phyloP scores from a whole-genome alignment of 768 basidiomycete genomes.

The Tricholoma matsutake region DNA sequence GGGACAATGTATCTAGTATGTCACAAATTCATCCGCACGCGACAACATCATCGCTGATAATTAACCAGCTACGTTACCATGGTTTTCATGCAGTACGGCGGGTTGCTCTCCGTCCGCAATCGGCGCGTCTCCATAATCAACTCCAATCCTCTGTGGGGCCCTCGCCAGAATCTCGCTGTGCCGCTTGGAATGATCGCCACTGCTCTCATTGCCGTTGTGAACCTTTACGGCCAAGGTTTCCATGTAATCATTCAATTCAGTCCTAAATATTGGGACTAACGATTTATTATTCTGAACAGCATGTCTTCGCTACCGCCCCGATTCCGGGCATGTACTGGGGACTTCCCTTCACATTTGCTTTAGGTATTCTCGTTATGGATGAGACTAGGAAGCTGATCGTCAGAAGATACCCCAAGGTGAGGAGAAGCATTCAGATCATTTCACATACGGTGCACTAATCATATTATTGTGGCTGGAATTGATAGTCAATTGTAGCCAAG shows the following conservation, averaged over 20 bases:
- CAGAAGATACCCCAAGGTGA: neutral
- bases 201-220: neutral
- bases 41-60: neutral
- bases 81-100: conserved; percentile 61
- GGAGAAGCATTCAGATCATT: neutral
- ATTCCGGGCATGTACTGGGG: neutral
- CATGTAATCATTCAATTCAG: neutral
- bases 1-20: neutral
- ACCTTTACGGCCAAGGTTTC: neutral
- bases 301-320: neutral
- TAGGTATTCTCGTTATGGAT: neutral
- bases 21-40: neutral
- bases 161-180: neutral
- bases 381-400: neutral
- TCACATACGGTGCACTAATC: neutral
- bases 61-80: conserved; percentile 40
- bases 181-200: conserved; percentile 36
- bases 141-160: conserved; percentile 39
- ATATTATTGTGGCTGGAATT: neutral
- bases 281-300: neutral
- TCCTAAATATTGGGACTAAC: no score
- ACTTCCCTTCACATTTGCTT: neutral
- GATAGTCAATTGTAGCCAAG: neutral
- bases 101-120: conserved; percentile 53
- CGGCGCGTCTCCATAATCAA: conserved; percentile 54